Evolutionary conservation across 2,329 filamentous ascomycete genomes (phyloP).

Genomic region (Leptographium galeiforme): DNA sequence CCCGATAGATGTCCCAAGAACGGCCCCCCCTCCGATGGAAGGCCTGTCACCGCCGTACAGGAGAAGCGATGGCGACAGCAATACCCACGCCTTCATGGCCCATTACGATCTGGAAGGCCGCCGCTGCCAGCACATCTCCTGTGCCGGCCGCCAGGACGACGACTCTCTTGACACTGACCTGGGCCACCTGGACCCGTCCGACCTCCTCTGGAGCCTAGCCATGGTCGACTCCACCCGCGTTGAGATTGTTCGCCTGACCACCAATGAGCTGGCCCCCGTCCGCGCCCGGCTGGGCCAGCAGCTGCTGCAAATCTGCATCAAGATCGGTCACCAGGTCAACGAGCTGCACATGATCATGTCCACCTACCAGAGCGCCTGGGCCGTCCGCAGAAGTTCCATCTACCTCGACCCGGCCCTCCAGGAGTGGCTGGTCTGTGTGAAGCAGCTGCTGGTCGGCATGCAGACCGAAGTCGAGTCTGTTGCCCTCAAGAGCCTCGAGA

Average conservation of each 20-base stretch:
- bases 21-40: background rate
- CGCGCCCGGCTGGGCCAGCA: background rate
- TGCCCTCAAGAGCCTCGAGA: background rate
- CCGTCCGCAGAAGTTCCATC: too few species aligned
- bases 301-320: background rate
- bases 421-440: background rate
- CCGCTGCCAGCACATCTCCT: too few species aligned
- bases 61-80: background rate
- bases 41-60: background rate
- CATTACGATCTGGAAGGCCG: background rate
- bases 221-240: background rate
- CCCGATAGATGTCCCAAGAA: too few species aligned
- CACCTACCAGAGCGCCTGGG: background rate
- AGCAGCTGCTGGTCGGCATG: background rate
- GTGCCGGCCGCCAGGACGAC: background rate
- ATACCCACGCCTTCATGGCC: background rate
- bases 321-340: background rate
- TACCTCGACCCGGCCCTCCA: background rate
- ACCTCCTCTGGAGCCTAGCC: background rate
- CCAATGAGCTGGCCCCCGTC: background rate
- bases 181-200: background rate
- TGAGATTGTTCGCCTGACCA: background rate
- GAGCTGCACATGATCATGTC: background rate
- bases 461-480: background rate
- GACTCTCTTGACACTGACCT: background rate